Evolutionary conservation across 2,329 filamentous ascomycete species (phyloP), one percentile per base, ranked within the genome.

Genomic region (Aspergillus carbonarius): DNA sequence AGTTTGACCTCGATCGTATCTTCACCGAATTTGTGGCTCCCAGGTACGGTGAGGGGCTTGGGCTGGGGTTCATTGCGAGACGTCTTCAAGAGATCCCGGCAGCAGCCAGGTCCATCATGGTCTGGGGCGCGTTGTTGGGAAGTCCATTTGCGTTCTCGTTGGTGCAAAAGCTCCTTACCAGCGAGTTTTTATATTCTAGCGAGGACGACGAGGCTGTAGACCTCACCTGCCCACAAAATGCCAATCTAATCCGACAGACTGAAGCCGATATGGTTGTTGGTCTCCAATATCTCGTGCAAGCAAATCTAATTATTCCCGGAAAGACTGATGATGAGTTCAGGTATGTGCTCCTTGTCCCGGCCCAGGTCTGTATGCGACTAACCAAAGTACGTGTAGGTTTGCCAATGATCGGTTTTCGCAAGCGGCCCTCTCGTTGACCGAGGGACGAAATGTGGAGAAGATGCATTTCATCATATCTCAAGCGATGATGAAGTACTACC

Each of bases 391-490:
- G n/a, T 42, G 8, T 61, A 86, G 87, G 34, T 97, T 97, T 72
- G 87, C 88, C 34, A 93, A 97, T 72, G 93, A 97, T 73, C 86
- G 93, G 54, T 96, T 96, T 68, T 83, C 92, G 52, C 87, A 90
- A 70, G 91, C 91, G 15, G 87, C 91, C 5, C 81, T 84, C 13
- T 83, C 85, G 5, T 78, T 96, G 53, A 85, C 84, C 61, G 87
- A 93, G 70, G 87, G 85, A 68, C 79, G 77, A 51, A 86, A 89
- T 56, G 78, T 84, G 20, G 80, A 84, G 18, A 89, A 90, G 66
- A 97, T 97, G 93, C 92, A 97, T 74, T 97, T 93, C 67, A 86
- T 92, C 47, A 91, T 97, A 67, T 89, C 91, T 0, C 88, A 91
- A 69, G 89, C 88, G 0, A 85, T 97, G 64, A 85, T 93, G 72